phyloP scores from a whole-genome alignment of 768 basidiomycete genomes.

The Mycena amicta region DNA sequence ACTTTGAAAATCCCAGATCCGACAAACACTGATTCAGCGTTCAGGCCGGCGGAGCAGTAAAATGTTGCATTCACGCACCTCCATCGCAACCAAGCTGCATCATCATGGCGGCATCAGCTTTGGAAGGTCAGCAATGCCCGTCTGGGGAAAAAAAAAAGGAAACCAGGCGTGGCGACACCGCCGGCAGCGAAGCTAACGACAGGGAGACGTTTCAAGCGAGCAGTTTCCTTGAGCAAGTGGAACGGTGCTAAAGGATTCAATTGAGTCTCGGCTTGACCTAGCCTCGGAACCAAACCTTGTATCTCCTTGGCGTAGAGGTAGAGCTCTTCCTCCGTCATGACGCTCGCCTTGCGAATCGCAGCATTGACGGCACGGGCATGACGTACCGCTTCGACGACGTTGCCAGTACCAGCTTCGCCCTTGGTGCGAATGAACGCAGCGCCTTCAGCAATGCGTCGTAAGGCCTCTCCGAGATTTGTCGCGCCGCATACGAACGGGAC shows the following conservation, averaged over 20 bases:
- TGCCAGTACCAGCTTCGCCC: conserved; percentile 88
- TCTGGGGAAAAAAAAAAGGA: conserved; percentile 9
- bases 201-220: conserved; percentile 88
- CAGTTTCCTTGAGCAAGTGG: conserved; percentile 94
- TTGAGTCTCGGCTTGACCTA: no score
- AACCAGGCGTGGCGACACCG: conserved; percentile 89
- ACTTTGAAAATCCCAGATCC: conserved; percentile 97
- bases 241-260: conserved; percentile 63
- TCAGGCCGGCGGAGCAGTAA: conserved; percentile 7
- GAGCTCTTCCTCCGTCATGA: conserved; percentile 94
- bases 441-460: conserved; percentile 95
- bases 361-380: conserved; percentile 83
- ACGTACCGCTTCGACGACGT: conserved; percentile 91
- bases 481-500: conserved; percentile 96
- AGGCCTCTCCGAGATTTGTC: conserved; percentile 92
- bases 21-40: conserved; percentile 75
- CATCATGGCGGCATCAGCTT: conserved; percentile 96
- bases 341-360: conserved; percentile 82
- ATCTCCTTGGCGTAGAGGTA: conserved; percentile 92
- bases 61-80: conserved; percentile 53
- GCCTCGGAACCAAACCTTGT: conserved; percentile 44
- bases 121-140: conserved; percentile 3
- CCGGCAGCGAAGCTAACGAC: conserved; percentile 98
- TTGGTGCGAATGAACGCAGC: conserved; percentile 99
- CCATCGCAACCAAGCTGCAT: conserved; percentile 98